Evolutionary conservation across 2,329 filamentous ascomycete species (phyloP).

Genomic region (Claviceps sp.): DNA sequence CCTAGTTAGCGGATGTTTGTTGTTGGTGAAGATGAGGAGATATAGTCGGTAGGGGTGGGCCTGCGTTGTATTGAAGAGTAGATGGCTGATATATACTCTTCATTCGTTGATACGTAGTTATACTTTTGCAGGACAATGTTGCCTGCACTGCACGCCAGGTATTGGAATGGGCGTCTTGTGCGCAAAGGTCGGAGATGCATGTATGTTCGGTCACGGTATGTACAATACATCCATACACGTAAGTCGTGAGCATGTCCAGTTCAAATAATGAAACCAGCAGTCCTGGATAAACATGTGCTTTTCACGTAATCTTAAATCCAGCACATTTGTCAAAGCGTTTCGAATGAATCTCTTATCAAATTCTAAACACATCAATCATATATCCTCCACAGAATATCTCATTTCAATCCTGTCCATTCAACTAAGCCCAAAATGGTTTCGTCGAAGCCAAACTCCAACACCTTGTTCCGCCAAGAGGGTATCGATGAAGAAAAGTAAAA

Average conservation of each 20-base stretch:
- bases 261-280: too few species aligned
- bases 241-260: neutral
- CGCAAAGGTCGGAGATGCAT: too few species aligned
- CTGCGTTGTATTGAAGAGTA: too few species aligned
- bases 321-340: neutral
- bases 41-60: too few species aligned
- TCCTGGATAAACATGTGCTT: neutral
- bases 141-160: too few species aligned
- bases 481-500: conserved; percentile 8
- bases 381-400: conserved; percentile 1
- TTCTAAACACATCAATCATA: conserved; percentile 7
- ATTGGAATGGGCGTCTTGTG: too few species aligned
- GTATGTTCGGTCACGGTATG: too few species aligned
- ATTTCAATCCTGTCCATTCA: neutral
- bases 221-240: neutral
- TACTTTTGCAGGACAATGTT: too few species aligned
- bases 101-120: too few species aligned
- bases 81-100: too few species aligned
- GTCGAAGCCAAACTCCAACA: neutral
- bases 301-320: neutral
- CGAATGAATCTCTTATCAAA: neutral
- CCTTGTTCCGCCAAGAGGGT: conserved; percentile 8
- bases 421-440: neutral
- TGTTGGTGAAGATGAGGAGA: too few species aligned
- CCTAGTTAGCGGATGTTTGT: neutral